Conservation (phyloP, 257 asterid species). For the Primulina huaijiensis region DNA sequence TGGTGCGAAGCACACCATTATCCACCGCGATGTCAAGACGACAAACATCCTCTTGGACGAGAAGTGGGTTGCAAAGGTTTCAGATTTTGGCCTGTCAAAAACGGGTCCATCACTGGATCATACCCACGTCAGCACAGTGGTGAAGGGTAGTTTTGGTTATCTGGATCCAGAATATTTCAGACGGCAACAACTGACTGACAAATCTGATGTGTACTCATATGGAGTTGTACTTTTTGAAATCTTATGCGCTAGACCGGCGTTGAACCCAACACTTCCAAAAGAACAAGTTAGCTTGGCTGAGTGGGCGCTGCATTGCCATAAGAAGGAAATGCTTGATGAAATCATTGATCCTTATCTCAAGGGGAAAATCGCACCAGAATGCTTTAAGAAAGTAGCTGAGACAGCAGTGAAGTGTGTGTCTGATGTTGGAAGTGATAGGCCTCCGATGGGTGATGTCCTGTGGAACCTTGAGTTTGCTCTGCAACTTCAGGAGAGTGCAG, state of each 20-base stretch:
- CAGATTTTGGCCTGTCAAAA: conserved; percentile 45
- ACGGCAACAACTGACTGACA: conserved; percentile 39
- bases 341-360: conserved; percentile 36
- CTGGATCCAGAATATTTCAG: conserved; percentile 43
- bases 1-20: conserved; percentile 40
- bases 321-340: conserved; percentile 32
- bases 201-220: conserved; percentile 43
- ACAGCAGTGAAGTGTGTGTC: conserved; percentile 39
- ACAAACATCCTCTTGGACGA: conserved; percentile 44
- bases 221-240: conserved; percentile 40
- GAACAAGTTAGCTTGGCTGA: conserved; percentile 46
- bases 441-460: conserved; percentile 42
- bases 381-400: conserved; percentile 34
- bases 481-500: conserved; percentile 48
- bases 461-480: conserved; percentile 44
- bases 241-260: conserved; percentile 37
- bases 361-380: conserved; percentile 38
- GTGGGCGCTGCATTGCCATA: conserved; percentile 35
- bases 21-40: conserved; percentile 49
- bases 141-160: conserved; percentile 49
- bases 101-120: conserved; percentile 28
- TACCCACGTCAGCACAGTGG: conserved; percentile 43
- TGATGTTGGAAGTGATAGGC: conserved; percentile 40
- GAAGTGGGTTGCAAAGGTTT: conserved; percentile 40
- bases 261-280: conserved; percentile 33